Evolutionary conservation across 495 filamentous ascomycete genomes (phyloP), one percentile per base, ranked within the genome.

Genomic region (Podospora comata): DNA sequence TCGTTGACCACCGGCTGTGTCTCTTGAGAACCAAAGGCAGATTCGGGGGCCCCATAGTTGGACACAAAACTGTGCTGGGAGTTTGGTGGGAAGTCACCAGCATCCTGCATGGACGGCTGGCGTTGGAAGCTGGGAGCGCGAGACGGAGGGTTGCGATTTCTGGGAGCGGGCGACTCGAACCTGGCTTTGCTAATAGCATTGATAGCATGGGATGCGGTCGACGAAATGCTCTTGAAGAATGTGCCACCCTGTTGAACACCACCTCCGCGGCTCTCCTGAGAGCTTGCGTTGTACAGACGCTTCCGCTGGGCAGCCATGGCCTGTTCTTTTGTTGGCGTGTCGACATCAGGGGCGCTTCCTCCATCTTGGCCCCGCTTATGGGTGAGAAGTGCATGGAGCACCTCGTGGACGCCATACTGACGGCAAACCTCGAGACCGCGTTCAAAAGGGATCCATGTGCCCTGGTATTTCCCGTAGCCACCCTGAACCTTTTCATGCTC

Each of bases 261-360:
- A 70, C 87, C 86, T 20, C 80, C 77, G 55, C 91, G 88, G 60
- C 81, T 88, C 34, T 96, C 89, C 11, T 77, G 80, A 23, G 88
- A 82, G 56, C 85, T 85, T 23, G 88, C 88, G 71, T 91, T 96
- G 73, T 97, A 92, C 82, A 93, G 86, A 66, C 94, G 86, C 75
- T 99, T 98, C 67, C 95, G 84, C 76, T 97, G 93, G 16, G 96
- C 96, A 30, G 95, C 96, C 95, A 97, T 96, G 64, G 95, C 95
- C 79, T 99, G 95, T 79, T 99, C 95, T 77, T 99, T 99, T n/a
- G 95, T 99, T 0, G 95, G 95, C 4, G 95, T 99, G 66, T 96
- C 89, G 62, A 93, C 84, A 61, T 89, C 76, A 68, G 83, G 78
- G 3, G 82, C 82, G n/a, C 85, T 85, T 2, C 92, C 92, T 2